phyloP scores from a whole-genome alignment of 805 yeast genomes.

The Kregervanrija delftensis region DNA sequence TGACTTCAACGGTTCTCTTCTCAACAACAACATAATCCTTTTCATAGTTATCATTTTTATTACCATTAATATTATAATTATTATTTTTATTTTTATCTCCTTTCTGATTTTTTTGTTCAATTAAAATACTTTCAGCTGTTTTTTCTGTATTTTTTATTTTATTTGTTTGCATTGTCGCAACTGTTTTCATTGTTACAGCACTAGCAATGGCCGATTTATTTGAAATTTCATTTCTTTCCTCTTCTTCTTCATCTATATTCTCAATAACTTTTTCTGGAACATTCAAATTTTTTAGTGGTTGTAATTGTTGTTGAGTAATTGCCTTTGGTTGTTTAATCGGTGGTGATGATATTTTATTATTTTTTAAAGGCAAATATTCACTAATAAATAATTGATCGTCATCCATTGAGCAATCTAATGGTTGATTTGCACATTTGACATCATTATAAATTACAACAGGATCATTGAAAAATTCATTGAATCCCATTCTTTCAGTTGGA shows the following conservation, averaged over 20 bases:
- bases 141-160: background rate
- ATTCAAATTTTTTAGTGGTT: constrained; percentile 2
- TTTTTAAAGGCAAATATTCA: constrained; percentile 46
- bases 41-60: constrained; percentile 36
- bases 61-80: background rate
- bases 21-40: constrained; percentile 92
- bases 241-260: constrained; percentile 2
- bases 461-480: constrained; percentile 78
- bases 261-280: constrained; percentile 8
- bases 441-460: constrained; percentile 50
- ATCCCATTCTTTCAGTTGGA: constrained; percentile 84
- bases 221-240: constrained; percentile 3
- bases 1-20: constrained; percentile 90
- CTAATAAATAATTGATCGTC: constrained; percentile 80
- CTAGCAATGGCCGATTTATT: constrained; percentile 1
- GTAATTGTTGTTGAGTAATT: background rate
- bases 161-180: background rate
- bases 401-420: constrained; percentile 59
- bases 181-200: background rate
- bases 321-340: constrained; percentile 1
- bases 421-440: constrained; percentile 44
- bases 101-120: constrained; percentile 5
- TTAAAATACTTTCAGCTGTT: constrained; percentile 7
- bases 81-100: background rate
- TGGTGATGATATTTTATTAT: constrained; percentile 1